Evolutionary conservation across 1,284 basidiomycete species (phyloP), one percentile per base, ranked within the genome.

Genomic region (Retiboletus flavoniger): DNA sequence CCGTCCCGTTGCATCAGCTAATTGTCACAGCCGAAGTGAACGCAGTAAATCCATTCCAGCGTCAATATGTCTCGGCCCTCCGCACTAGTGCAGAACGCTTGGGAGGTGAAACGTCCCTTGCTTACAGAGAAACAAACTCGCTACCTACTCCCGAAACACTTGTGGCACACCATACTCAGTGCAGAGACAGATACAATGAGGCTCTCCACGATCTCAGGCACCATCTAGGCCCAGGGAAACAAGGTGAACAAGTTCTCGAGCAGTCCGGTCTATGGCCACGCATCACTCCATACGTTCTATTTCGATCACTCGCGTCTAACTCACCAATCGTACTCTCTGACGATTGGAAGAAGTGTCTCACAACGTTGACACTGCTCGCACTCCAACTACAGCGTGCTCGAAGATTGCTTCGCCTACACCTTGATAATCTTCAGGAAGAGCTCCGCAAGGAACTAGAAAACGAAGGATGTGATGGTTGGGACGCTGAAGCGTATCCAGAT

Each of bases 381-480:
- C 21, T 77, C 1, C 39, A 54, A 13, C 63, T 70, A 29, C 77
- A 79, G 43, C 70, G 70, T n/a, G 63, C 73, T 24, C 8, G 61
- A 26, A 42, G 60, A 32, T 14, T 62, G 5, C 50, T 64, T 24
- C 44, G 13, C 17, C 17, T 64, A 7, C 17, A 3, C 2, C 10
- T 57, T 2, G 47, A 40, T 1, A 50, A 50, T 10, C 55, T 53
- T 4, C 9, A 51, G 0, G 67, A 70, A 21, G 74, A 76, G 1
- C 64, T 73, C 39, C 54, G 29, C 16, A 73, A 65, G 58, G 78
- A 78, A 50, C 46, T 69, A 1, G 54, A 64, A 19, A 74, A 75
- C 38, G 56, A 35, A 1, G 60, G 59, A 1, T 55, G 53, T 13
- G 48, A 65, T 29, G 53, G 46, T 5, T 28, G 26, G 26, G 5